Percentiles rank a stretch among this genome's conserved stretches.
phyloP scores from a whole-genome alignment of 2,329 filamentous ascomycete genomes.

The Orbilia blumenaviensis region DNA sequence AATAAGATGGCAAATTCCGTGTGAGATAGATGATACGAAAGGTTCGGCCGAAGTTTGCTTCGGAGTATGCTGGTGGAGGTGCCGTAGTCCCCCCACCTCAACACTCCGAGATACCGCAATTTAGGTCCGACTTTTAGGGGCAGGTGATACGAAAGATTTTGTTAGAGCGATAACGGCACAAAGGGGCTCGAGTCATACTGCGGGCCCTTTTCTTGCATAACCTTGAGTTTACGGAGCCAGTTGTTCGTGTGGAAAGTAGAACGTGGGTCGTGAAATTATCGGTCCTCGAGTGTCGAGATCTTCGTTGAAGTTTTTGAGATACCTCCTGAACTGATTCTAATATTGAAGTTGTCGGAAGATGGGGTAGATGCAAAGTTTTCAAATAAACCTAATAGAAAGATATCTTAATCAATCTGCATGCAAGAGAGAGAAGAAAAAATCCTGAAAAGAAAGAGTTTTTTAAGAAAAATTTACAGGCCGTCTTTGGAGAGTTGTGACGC shows the following conservation, averaged over 20 bases:
- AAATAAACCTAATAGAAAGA: background rate
- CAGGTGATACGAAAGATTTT: background rate
- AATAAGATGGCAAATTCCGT: background rate
- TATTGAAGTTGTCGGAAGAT: too few relatives aligned
- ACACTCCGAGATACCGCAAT: background rate
- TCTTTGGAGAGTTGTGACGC: background rate
- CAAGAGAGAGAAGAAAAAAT: background rate
- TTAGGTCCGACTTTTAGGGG: background rate
- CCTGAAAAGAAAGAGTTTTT: background rate
- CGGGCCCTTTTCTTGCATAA: background rate
- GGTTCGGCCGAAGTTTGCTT: constrained; percentile 2
- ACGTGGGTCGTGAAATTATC: background rate
- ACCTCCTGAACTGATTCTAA: too few relatives aligned
- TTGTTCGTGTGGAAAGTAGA: background rate
- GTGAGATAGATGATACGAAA: background rate
- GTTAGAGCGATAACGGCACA: background rate
- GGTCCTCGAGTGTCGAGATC: background rate
- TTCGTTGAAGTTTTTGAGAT: background rate
- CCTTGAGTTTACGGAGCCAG: background rate
- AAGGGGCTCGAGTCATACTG: background rate
- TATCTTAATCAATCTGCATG: background rate
- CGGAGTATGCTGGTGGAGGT: constrained; percentile 3
- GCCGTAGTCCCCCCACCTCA: background rate
- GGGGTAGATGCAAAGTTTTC: background rate
- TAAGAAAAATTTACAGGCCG: background rate